Base-by-base conservation (phyloP, 1,284 basidiomycete genomes). In the Marasmius fiardii region DNA sequence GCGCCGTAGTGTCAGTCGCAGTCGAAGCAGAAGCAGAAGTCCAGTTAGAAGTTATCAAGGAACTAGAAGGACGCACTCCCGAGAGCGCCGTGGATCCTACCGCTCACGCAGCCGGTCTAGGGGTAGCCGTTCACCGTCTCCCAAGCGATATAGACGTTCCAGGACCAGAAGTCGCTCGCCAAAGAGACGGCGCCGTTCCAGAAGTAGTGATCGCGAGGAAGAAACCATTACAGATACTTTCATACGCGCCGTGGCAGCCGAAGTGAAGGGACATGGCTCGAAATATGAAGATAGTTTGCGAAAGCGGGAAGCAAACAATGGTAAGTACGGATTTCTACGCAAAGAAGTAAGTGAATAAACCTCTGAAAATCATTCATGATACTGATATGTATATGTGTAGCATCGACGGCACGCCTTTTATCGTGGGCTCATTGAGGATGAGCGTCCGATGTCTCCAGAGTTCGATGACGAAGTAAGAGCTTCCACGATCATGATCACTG, bases 321-420 rank as follows among this genome's bases (percentile, higher is more conserved):
- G 86, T 0, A 90, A 88, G 67, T 98, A 92, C 66, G 76, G 77
- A 1, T 98, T 98, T 69, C 70, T 97, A 54, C 79, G 87, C 53
- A 78, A 80, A 43, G 78, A 81, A 68, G 92, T 92, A 66, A 68
- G 88, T 48, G 8, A 68, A 28, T 43, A 10, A 18, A 34, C 33
- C 37, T 43, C 41, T 50, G 1, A 52, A 31, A 31, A 31, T 31
- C 18, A 39, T 20, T 43, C 43, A 50, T 54, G 20, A 26, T 37
- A 45, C n/a, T 33, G 49, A 43, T 3, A 60, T 21, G 54, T 57
- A 55, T 57, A 59, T 52, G 24, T 57, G 18, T 65, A 96, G 93
- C 80, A 91, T 64, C 89, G 89, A 7, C 82, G 88, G 53, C 83
- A 94, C 68, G 86, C 88, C 54, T 90, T 89, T 64, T 98, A 93